Evolutionary conservation across 352 stramenopile species (phyloP).

Genomic region (Aphanomyces cochlioides): DNA sequence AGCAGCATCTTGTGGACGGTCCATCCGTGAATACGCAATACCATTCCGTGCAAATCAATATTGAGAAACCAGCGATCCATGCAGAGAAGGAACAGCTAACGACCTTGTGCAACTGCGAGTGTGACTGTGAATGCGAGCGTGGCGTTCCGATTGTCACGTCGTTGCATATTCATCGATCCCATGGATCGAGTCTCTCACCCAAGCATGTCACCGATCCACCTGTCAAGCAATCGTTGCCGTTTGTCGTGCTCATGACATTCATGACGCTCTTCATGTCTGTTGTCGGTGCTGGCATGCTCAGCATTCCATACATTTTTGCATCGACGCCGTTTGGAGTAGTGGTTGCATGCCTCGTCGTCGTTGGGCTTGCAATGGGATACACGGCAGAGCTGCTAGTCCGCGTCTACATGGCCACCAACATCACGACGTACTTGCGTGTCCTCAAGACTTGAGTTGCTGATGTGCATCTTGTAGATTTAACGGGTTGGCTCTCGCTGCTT

Average conservation of each 20-base stretch:
- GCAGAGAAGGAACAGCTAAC: neutral
- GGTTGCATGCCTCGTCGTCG: conserved; percentile 42
- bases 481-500: conserved; percentile 51
- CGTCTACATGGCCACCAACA: conserved; percentile 52
- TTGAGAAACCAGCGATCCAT: neutral
- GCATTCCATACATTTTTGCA: conserved; percentile 67
- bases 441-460: conserved; percentile 38
- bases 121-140: conserved; percentile 13
- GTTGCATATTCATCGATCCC: conserved; percentile 2
- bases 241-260: conserved; percentile 36
- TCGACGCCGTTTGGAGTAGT: conserved; percentile 45
- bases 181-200: conserved; percentile 7
- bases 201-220: neutral
- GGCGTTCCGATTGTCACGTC: conserved; percentile 19
- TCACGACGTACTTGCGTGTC: conserved; percentile 38
- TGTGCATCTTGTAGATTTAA: conserved; percentile 53
- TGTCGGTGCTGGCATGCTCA: conserved; percentile 65
- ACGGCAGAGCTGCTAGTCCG: conserved; percentile 61
- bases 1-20: neutral
- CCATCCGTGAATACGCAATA: neutral
- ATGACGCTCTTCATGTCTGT: conserved; percentile 75
- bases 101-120: conserved; percentile 8
- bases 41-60: neutral
- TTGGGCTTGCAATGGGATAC: conserved; percentile 65
- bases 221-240: neutral